Evolutionary conservation across 2,329 filamentous ascomycete species (phyloP), one percentile per base, ranked within the genome.

Genomic region (Fusarium verticillioides): DNA sequence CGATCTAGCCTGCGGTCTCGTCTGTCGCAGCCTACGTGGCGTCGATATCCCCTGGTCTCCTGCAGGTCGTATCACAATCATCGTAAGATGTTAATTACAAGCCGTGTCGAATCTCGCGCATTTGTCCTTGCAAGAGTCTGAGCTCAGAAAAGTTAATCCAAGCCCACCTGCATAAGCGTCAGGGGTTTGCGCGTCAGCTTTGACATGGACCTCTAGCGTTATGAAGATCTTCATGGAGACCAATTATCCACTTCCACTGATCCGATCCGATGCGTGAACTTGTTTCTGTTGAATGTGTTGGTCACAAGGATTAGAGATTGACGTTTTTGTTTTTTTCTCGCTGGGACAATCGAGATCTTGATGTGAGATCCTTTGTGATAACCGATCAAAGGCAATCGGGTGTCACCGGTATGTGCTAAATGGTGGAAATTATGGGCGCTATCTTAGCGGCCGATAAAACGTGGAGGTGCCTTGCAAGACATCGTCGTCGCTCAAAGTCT

Each of bases 401-500:
- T 54, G 37, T 56, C 36, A 42, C 47, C 15, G 11, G 19, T 42
- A 9, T 26, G 9, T 42, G 13, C 1, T 28, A 32, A 56, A 42
- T 60, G 58, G 49, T 36, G n/a, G 32, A n/a, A 28, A 40, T 13
- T 26, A 7, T 56, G 18, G 36, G 37, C 36, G 15, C 58, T 26
- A 36, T 43, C 19, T 42, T 57, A 36, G 58, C 5, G 36, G 58
- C 58, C 58, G 47, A 57, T 34, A 56, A 26, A 60, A 16, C 46
- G 16, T 54, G 46, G 57, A 32, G n/a, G 19, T 36, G 32, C 15
- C 5, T 34, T 28, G 19, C 30, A 49, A 52, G n/a, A 26, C n/a
- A 36, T 0, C 0, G 0, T 18, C 19, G 2, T 19, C 16, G 19
- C 30, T 8, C 21, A 1, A 8, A 16, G 23, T 44, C 37, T 15